A percentile compares a stretch with the other conserved stretches of the same genome.
Conservation (phyloP, 768 basidiomycete species). For the Mycena crocata region DNA sequence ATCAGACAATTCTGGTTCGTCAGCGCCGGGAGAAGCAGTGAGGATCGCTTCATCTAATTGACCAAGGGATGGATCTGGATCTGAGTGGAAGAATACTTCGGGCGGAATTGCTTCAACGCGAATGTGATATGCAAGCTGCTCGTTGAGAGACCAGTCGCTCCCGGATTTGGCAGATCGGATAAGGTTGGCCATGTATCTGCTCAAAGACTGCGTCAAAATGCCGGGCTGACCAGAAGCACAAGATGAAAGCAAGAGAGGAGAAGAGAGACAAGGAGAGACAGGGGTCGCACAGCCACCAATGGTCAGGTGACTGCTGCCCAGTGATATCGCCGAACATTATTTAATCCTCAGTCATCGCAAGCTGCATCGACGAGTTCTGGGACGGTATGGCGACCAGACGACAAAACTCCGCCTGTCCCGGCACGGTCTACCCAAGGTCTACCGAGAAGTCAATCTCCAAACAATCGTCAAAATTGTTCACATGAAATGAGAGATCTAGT, state of each 20-base stretch:
- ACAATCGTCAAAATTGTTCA: no score
- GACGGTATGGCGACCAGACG: constrained; percentile 31
- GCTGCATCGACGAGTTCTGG: constrained; percentile 2
- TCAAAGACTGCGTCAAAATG: no score
- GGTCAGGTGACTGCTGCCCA: no score
- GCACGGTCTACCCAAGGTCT: no score
- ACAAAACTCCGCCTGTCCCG: constrained; percentile 35
- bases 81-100: constrained; percentile 34
- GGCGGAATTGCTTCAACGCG: constrained; percentile 30
- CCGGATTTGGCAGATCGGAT: constrained; percentile 38
- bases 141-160: constrained; percentile 35
- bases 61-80: constrained; percentile 39
- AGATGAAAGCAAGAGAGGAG: no score
- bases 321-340: no score
- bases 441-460: constrained; percentile 67
- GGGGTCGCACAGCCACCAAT: no score
- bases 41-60: constrained; percentile 41
- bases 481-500: no score
- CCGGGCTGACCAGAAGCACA: no score
- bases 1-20: constrained; percentile 36
- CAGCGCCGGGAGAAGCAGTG: constrained; percentile 26
- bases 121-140: constrained; percentile 44
- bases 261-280: no score
- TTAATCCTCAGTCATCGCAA: background rate
- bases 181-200: constrained; percentile 37